Evolutionary conservation across 2,329 filamentous ascomycete species (phyloP), one percentile per base, ranked within the genome.

Genomic region (Rugonectria rugulosa): DNA sequence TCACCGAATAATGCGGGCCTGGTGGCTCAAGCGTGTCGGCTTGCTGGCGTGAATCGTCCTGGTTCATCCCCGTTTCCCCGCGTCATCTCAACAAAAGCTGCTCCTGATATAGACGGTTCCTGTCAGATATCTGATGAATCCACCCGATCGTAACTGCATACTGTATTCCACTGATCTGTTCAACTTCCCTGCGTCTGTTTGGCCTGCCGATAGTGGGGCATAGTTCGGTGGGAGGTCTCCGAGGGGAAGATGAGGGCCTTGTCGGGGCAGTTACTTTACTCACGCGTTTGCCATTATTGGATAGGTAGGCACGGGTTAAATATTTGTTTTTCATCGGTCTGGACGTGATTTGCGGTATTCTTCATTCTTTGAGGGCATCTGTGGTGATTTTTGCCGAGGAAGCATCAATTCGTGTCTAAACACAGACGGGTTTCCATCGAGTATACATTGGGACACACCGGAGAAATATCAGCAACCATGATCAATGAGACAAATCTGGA

Each of bases 121-220:
- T 36, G 10, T 36, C 24, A 21, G 17, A 42, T 43, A 49, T 55
- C 52, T 49, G 34, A 17, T 23, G 38, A 55, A 50, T 41, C 52
- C 52, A 49, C 45, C 34, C 24, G 52, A 55, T 50, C 40, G 52
- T 40, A 31, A 40, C 45, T 50, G 50, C 50, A 46, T 21, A 36
- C 31, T 46, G 26, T 38, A 19, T 26, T 20, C 12, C 20, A 12
- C 14, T 36, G 14, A 34, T n/a, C n/a, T n/a, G n/a, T n/a, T n/a
- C n/a, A 23, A 26, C 23, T 19, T 36, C 21, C 31, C 31, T 46
- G 43, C 43, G 23, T 42, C 27, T 24, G 34, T 27, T 24, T 19
- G n/a, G 32, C 9, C 23, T 29, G 21, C 20, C 24, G 14, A 15
- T 12, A 12, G 23, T 14, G 34, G 43, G 42, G 19, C 31, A n/a